Evolutionary conservation across 164 flowering plant genomes (phyloP).

Genomic region (Tetrastigma voinierianum): DNA sequence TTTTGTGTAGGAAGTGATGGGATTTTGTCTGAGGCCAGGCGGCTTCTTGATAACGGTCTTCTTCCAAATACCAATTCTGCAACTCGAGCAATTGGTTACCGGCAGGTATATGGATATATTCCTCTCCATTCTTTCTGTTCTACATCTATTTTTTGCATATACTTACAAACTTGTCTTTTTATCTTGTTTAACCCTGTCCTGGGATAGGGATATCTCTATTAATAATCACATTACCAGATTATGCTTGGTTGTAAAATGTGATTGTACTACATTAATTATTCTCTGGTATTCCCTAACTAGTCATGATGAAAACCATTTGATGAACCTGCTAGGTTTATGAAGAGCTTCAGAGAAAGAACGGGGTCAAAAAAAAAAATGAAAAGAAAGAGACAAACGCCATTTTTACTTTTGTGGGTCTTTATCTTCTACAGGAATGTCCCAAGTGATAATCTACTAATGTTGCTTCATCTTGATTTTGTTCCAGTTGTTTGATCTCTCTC

Average conservation of each 20-base stretch:
- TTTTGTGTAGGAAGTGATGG: constrained; percentile 59
- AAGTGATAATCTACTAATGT: no score
- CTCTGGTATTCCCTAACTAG: background rate
- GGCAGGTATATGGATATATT: constrained; percentile 53
- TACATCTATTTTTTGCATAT: background rate
- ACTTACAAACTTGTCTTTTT: background rate
- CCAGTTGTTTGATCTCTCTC: no score
- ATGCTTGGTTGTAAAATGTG: background rate
- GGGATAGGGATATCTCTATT: background rate
- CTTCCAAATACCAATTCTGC: constrained; percentile 91
- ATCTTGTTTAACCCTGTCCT: background rate
- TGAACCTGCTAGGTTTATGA: no score
- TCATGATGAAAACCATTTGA: background rate
- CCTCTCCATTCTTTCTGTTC: background rate
- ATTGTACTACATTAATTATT: background rate
- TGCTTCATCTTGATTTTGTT: no score
- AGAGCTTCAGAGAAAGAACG: no score
- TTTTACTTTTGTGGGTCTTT: no score
- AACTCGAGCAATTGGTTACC: constrained; percentile 91
- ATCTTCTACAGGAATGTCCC: no score
- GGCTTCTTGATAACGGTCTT: constrained; percentile 88
- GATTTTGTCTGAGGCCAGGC: constrained; percentile 67
- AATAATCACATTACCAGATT: background rate
- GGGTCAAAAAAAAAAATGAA: no score
- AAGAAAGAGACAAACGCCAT: no score